Conservation (phyloP, 1,139 yeast species). For the Magnusiomyces fungicola region DNA sequence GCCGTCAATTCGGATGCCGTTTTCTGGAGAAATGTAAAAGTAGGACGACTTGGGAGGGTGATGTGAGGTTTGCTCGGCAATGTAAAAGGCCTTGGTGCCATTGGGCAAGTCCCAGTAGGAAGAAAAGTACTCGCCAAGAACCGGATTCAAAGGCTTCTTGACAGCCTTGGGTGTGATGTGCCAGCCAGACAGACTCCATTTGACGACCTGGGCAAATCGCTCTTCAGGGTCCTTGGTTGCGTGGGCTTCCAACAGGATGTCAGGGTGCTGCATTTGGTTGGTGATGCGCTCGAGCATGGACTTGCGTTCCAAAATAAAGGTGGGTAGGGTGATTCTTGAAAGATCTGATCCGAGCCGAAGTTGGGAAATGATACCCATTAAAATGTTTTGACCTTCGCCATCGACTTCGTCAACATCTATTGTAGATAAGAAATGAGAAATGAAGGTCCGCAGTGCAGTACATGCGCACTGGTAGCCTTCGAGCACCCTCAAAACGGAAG, state of each 20-base stretch:
- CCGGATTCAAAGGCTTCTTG: conserved; percentile 92
- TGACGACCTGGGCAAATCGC: conserved; percentile 65
- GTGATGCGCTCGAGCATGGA: conserved; percentile 95
- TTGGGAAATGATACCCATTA: conserved; percentile 82
- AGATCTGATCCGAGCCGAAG: conserved; percentile 89
- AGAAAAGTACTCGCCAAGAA: conserved; percentile 80
- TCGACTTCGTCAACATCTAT: conserved; percentile 86
- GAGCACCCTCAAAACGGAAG: background rate
- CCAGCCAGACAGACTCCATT: conserved; percentile 94
- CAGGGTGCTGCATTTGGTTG: conserved; percentile 80
- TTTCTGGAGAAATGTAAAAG: conserved; percentile 78
- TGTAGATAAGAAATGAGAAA: no score
- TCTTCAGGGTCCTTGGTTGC: conserved; percentile 45
- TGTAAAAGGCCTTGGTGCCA: conserved; percentile 62
- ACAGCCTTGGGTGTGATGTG: conserved; percentile 98
- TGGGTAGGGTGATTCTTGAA: conserved; percentile 85
- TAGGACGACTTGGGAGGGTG: conserved; percentile 98
- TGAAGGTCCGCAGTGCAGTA: no score
- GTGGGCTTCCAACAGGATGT: conserved; percentile 64
- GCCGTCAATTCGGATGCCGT: conserved; percentile 81
- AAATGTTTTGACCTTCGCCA: conserved; percentile 77
- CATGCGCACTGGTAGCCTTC: no score
- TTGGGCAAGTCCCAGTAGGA: conserved; percentile 89
- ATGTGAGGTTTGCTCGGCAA: conserved; percentile 92
- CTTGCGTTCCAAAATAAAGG: conserved; percentile 88